A percentile compares a stretch with the other conserved stretches of the same genome.
phyloP scores from a whole-genome alignment of 805 yeast genomes.

The Schizosaccharomyces cryophilus region DNA sequence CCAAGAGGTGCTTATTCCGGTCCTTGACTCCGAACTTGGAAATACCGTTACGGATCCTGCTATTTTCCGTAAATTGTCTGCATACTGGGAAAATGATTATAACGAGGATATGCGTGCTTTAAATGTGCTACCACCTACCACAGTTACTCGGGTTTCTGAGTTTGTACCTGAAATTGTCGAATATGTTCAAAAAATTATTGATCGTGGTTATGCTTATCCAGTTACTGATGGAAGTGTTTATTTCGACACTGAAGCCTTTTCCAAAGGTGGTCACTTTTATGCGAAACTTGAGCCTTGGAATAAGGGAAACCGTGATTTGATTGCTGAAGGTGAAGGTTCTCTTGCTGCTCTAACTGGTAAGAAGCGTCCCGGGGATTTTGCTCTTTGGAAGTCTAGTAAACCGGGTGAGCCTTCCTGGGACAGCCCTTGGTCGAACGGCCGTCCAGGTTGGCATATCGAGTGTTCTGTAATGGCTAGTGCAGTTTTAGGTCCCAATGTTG shows the following conservation, averaged over 20 bases:
- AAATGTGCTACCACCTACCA: slow-evolving; percentile 62
- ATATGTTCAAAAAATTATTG: slow-evolving; percentile 51
- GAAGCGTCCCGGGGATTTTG: slow-evolving; percentile 63
- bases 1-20: slow-evolving; percentile 56
- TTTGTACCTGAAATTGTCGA: slow-evolving; percentile 76
- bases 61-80: slow-evolving; percentile 57
- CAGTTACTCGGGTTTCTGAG: slow-evolving; percentile 86
- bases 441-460: slow-evolving; percentile 99
- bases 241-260: slow-evolving; percentile 71
- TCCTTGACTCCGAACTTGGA: slow-evolving; percentile 49
- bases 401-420: slow-evolving; percentile 95
- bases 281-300: slow-evolving; percentile 98
- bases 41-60: slow-evolving; percentile 60
- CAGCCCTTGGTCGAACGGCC: slow-evolving; percentile 89
- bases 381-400: slow-evolving; percentile 87
- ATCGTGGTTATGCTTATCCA: slow-evolving; percentile 57
- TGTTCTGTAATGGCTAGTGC: slow-evolving; percentile 97
- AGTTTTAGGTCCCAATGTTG: slow-evolving; percentile 58
- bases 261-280: slow-evolving; percentile 50
- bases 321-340: slow-evolving; percentile 89
- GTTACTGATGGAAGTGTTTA: slow-evolving; percentile 71
- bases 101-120: slow-evolving; percentile 66
- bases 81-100: slow-evolving; percentile 70
- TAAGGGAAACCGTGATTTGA: slow-evolving; percentile 61
- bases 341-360: slow-evolving; percentile 36